Conservation (phyloP, 805 yeast species). For the Saccharomyces kudriavzevii region DNA sequence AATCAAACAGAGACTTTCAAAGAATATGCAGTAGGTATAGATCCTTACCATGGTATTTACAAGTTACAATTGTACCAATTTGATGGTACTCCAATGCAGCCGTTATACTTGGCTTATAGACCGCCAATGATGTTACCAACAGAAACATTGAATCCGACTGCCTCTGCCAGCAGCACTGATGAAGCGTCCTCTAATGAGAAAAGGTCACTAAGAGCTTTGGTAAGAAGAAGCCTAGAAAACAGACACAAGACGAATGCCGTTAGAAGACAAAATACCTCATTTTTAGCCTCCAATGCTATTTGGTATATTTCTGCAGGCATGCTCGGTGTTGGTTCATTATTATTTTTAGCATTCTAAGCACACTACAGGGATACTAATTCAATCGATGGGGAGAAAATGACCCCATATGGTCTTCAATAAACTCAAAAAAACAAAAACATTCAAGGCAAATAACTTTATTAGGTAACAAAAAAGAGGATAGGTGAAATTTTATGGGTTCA, state of each 20-base stretch:
- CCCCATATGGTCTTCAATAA: background rate
- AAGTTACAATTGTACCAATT: slow-evolving; percentile 64
- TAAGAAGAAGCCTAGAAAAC: slow-evolving; percentile 73
- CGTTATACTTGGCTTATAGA: slow-evolving; percentile 81
- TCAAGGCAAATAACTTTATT: background rate
- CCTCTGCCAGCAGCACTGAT: slow-evolving; percentile 10
- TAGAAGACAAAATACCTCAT: slow-evolving; percentile 9
- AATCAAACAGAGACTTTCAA: slow-evolving; percentile 55
- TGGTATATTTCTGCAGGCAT: slow-evolving; percentile 24
- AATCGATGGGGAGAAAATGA: background rate
- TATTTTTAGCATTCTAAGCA: slow-evolving; percentile 17
- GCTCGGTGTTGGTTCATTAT: slow-evolving; percentile 24
- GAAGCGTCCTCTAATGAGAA: slow-evolving; percentile 29
- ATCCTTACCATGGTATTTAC: slow-evolving; percentile 77
- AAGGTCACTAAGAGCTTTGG: slow-evolving; percentile 35
- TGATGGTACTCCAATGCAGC: slow-evolving; percentile 76
- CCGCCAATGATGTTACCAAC: slow-evolving; percentile 98
- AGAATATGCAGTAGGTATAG: slow-evolving; percentile 52
- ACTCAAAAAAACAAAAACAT: background rate
- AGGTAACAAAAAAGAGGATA: background rate
- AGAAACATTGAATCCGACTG: slow-evolving; percentile 78
- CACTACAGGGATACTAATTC: slow-evolving; percentile 1
- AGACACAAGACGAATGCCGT: slow-evolving; percentile 70
- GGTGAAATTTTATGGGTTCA: background rate
- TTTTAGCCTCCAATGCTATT: slow-evolving; percentile 13